Conservation (phyloP, 768 basidiomycete genomes). For the Rhodotorula toruloides region DNA sequence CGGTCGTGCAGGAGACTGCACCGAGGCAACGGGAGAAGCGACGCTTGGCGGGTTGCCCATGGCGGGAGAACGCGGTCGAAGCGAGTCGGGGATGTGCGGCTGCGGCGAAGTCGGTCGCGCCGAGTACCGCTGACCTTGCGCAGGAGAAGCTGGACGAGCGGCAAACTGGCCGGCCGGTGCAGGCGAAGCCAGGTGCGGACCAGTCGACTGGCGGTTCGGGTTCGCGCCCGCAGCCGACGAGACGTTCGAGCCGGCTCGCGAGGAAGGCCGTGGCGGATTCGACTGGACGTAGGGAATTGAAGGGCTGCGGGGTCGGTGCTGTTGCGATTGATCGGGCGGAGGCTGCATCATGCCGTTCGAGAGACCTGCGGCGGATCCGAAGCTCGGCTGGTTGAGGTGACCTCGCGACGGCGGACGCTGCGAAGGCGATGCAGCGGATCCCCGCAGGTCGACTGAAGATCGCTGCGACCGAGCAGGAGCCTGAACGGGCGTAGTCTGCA, state of each 20-base stretch:
- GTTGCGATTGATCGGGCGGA: constrained; percentile 15
- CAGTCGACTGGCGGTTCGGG: constrained; percentile 3
- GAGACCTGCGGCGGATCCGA: neutral
- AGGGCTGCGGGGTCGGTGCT: neutral
- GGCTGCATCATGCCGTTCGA: constrained; percentile 39
- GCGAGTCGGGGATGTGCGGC: constrained; percentile 32
- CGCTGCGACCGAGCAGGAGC: constrained; percentile 45
- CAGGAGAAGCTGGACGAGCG: constrained; percentile 8
- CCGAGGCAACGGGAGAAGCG: constrained; percentile 25
- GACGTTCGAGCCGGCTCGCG: constrained; percentile 22
- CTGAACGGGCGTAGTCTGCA: constrained; percentile 71
- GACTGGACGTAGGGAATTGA: constrained; percentile 58
- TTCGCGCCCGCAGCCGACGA: neutral
- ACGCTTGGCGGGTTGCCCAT: constrained; percentile 16
- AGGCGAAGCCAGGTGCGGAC: constrained; percentile 18
- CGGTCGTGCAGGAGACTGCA: constrained; percentile 32
- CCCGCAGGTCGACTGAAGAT: constrained; percentile 3
- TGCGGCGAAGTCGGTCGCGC: constrained; percentile 25
- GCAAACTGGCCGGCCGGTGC: neutral
- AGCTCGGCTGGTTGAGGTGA: constrained; percentile 16
- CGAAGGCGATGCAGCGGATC: constrained; percentile 7
- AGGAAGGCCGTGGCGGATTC: constrained; percentile 9
- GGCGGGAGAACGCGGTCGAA: constrained; percentile 26
- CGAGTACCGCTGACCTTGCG: neutral
- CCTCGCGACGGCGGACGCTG: constrained; percentile 14